Conservation (phyloP, 495 filamentous ascomycete species). For the Entonaema liquescens region DNA sequence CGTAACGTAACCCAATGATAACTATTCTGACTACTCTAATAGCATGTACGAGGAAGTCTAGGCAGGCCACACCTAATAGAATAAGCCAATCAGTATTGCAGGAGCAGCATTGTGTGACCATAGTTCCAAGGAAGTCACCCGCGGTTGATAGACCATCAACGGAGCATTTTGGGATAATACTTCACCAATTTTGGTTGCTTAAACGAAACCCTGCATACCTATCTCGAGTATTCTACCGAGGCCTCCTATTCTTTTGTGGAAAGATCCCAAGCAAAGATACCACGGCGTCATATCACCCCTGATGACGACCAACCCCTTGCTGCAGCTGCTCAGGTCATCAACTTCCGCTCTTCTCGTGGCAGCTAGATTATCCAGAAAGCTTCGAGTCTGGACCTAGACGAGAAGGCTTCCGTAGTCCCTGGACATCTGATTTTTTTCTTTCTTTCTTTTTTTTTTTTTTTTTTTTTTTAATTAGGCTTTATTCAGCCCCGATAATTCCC, state of each 20-base stretch:
- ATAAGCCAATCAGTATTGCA: constrained; percentile 1
- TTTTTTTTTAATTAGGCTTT: neutral
- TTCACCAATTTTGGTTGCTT: neutral
- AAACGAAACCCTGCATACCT: neutral
- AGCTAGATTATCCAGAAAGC: neutral
- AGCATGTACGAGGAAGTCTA: neutral
- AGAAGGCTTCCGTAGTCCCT: neutral
- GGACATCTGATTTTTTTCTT: no score
- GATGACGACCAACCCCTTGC: neutral
- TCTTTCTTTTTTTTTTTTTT: no score
- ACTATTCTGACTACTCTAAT: neutral
- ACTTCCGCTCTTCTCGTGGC: neutral
- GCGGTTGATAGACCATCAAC: neutral
- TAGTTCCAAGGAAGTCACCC: constrained; percentile 1
- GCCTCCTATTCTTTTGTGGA: neutral
- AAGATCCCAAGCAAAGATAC: constrained; percentile 2
- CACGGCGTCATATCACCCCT: constrained; percentile 7
- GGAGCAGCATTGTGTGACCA: neutral
- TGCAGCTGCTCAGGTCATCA: neutral
- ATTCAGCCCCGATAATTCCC: neutral
- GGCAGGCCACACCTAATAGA: neutral
- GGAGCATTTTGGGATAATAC: neutral
- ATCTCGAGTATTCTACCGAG: constrained; percentile 1
- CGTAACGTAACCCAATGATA: neutral
- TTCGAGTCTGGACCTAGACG: neutral